These are phyloP conservation scores for Pseudonitzschia multistriata DNA, from an alignment of 108 stramenopile species.

Conservation along the genomic window DNA sequence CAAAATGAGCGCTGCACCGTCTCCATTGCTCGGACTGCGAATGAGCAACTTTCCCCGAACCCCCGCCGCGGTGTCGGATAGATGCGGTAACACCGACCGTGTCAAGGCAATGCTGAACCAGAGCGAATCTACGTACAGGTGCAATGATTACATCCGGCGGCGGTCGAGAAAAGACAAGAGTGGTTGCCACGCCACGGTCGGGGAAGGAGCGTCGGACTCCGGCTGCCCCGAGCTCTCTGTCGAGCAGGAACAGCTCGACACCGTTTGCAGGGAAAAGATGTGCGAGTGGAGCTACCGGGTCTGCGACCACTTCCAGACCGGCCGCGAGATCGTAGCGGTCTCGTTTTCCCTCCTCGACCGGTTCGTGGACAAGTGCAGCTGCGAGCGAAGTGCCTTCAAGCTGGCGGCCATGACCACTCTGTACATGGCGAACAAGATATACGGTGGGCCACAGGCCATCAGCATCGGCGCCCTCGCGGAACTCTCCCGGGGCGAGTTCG, in stretches of 20 bases:
- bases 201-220: not conserved
- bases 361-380: conserved; percentile 40
- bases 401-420: conserved; percentile 59
- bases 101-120: conserved; percentile 17
- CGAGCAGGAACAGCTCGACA: conserved; percentile 31
- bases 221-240: not conserved
- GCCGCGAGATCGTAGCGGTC: conserved; percentile 44
- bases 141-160: conserved; percentile 32
- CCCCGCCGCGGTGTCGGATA: not conserved
- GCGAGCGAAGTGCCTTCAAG: conserved; percentile 55
- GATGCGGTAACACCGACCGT: conserved; percentile 11
- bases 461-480: conserved; percentile 35
- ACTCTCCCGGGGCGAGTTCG: conserved; percentile 53
- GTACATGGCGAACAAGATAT: conserved; percentile 54
- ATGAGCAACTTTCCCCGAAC: not conserved
- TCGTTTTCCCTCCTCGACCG: conserved; percentile 49
- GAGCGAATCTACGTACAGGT: conserved; percentile 18
- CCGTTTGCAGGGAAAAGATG: conserved; percentile 48
- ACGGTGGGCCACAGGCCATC: conserved; percentile 25
- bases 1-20: not conserved
- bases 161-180: not conserved
- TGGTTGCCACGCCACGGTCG: not conserved
- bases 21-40: conserved; percentile 17
- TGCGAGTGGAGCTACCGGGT: conserved; percentile 50
- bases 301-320: conserved; percentile 40